phyloP scores from a whole-genome alignment of 495 filamentous ascomycete genomes.

The Jackrogersella minutella region DNA sequence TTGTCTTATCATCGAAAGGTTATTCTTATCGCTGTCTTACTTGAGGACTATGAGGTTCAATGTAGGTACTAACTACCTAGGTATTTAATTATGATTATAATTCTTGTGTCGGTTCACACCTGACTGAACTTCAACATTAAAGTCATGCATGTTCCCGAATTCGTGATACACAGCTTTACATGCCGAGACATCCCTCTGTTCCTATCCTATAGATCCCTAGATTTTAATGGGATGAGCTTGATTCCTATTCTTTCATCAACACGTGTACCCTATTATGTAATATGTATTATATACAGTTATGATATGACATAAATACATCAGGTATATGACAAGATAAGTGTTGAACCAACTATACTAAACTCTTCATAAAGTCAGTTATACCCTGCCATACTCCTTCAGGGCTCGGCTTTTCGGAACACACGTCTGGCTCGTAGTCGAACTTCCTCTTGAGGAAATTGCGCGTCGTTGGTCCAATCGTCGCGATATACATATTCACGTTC shows the following conservation, averaged over 20 bases:
- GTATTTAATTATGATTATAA: no score
- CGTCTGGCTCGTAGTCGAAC: conserved; percentile 79
- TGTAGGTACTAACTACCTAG: no score
- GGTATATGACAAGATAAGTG: not conserved
- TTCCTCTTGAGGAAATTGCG: conserved; percentile 70
- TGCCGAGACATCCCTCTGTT: no score
- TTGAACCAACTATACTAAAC: conserved; percentile 1
- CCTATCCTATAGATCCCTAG: no score
- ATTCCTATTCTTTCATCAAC: not conserved
- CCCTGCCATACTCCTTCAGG: conserved; percentile 81
- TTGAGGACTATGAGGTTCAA: no score
- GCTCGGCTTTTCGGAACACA: conserved; percentile 81
- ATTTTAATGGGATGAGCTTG: not conserved
- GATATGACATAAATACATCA: not conserved
- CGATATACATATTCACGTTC: conserved; percentile 64
- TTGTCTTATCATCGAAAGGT: no score
- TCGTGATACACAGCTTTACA: not conserved
- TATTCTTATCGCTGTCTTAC: not conserved
- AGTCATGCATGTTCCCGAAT: not conserved
- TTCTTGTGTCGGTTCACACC: no score
- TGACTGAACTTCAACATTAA: no score
- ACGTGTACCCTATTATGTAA: no score
- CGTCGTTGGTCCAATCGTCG: conserved; percentile 95
- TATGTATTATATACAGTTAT: no score
- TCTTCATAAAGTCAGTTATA: conserved; percentile 61